Percentiles rank a stretch among this genome's conserved stretches.
These are phyloP conservation scores for Pleurotus cornucopiae DNA, from an alignment of 768 basidiomycete genomes.

Conservation along the genomic window DNA sequence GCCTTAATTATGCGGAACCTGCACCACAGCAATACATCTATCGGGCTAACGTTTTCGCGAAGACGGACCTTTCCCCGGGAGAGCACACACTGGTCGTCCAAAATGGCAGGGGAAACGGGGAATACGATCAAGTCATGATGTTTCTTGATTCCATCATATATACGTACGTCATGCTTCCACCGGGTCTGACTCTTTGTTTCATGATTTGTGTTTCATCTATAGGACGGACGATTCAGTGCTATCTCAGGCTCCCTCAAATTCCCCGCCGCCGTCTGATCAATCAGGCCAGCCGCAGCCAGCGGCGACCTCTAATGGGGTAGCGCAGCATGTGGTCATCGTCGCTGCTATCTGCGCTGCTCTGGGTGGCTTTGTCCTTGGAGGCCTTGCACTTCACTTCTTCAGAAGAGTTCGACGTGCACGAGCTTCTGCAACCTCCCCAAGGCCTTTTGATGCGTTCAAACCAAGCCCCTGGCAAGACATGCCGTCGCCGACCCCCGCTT, in stretches of 20 bases:
- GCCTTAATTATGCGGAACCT: background rate
- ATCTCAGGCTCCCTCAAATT: background rate
- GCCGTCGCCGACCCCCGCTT: no score
- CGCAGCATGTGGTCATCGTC: background rate
- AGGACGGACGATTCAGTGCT: background rate
- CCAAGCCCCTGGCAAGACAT: no score
- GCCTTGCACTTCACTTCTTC: background rate
- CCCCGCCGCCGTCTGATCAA: background rate
- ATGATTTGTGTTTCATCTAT: background rate
- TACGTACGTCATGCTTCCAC: background rate
- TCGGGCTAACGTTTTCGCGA: background rate
- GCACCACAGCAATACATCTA: conserved; percentile 4
- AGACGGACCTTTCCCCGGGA: background rate
- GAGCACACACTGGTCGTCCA: background rate
- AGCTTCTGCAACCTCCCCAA: no score
- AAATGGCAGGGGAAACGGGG: background rate
- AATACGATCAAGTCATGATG: conserved; percentile 6
- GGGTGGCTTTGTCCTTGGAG: background rate
- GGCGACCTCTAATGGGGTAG: background rate
- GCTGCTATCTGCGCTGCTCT: background rate
- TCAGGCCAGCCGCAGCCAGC: background rate
- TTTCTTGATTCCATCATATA: conserved; percentile 7
- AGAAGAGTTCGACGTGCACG: no score
- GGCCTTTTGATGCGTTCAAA: no score
- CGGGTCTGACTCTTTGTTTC: background rate